Percentiles rank a stretch among this genome's conserved stretches.
These are phyloP conservation scores for Aspergillus nanangensis DNA, from an alignment of 495 filamentous ascomycete genomes.

Conservation along the genomic window DNA sequence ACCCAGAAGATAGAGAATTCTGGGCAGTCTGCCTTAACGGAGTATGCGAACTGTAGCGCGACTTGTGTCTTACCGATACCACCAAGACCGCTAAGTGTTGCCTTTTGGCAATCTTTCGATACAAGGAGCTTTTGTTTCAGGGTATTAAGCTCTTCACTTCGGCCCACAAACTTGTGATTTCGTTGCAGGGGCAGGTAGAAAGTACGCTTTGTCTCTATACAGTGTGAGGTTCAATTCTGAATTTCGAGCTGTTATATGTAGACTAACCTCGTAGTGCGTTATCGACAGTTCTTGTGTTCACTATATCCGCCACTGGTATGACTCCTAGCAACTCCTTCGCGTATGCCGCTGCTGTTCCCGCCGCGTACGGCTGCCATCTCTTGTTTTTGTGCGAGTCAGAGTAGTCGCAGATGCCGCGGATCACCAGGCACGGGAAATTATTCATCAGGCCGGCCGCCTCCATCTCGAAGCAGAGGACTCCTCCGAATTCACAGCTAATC, in stretches of 20 bases:
- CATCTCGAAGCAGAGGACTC: constrained; percentile 35
- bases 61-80: constrained; percentile 31
- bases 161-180: neutral
- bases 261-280: neutral
- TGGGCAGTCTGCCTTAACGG: constrained; percentile 54
- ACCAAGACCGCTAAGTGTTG: constrained; percentile 16
- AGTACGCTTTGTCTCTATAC: neutral
- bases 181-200: neutral
- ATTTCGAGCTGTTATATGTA: neutral
- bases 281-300: neutral
- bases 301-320: too few species aligned
- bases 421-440: constrained; percentile 31
- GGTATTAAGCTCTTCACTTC: neutral
- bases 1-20: constrained; percentile 9
- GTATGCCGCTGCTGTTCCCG: constrained; percentile 31
- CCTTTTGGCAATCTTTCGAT: neutral
- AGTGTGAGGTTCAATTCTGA: neutral
- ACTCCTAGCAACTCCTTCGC: constrained; percentile 1
- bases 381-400: constrained; percentile 39
- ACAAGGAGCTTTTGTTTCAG: constrained; percentile 1
- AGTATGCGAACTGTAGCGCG: constrained; percentile 39
- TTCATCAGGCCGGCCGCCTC: constrained; percentile 42
- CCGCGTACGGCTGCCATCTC: constrained; percentile 35
- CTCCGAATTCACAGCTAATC: constrained; percentile 10
- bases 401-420: constrained; percentile 41